A percentile compares a stretch with the other conserved stretches of the same genome.
phyloP scores from a whole-genome alignment of 1,284 basidiomycete genomes.

The Salmacisia buchloeana region DNA sequence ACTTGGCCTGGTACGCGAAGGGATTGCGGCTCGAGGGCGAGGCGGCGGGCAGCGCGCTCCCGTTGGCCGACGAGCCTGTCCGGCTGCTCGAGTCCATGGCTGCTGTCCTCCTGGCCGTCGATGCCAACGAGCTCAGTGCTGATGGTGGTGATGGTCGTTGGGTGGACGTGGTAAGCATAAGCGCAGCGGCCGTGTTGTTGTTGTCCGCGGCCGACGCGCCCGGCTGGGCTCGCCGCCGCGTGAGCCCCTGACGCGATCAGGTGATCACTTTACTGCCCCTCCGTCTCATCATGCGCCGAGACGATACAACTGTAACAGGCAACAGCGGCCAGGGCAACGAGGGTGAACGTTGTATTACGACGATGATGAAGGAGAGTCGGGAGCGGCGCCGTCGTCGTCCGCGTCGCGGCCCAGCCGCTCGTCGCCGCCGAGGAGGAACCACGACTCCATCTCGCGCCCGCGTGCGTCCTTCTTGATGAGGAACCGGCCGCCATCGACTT shows the following conservation, averaged over 20 bases:
- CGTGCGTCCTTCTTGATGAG: constrained; percentile 35
- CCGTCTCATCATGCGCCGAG: no score
- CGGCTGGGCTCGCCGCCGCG: no score
- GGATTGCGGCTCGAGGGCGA: constrained; percentile 21
- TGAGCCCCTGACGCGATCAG: no score
- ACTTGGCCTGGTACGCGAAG: constrained; percentile 42
- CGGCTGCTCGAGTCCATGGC: not conserved
- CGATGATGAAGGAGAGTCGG: not conserved
- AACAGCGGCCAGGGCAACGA: no score
- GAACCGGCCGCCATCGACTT: constrained; percentile 36
- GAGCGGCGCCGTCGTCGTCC: constrained; percentile 15
- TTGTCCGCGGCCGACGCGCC: no score
- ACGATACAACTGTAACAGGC: no score
- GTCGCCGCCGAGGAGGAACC: constrained; percentile 40
- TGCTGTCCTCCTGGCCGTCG: not conserved
- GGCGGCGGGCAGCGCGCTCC: not conserved
- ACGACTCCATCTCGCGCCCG: constrained; percentile 36
- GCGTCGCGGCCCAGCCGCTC: constrained; percentile 36
- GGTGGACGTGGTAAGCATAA: no score
- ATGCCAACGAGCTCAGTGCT: not conserved
- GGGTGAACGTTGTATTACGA: no score
- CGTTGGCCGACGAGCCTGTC: not conserved
- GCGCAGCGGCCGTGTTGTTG: not conserved
- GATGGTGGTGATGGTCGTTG: not conserved
- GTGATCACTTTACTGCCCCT: no score